phyloP scores from a whole-genome alignment of 345 rosid genomes.

The Erucastrum elatum region DNA sequence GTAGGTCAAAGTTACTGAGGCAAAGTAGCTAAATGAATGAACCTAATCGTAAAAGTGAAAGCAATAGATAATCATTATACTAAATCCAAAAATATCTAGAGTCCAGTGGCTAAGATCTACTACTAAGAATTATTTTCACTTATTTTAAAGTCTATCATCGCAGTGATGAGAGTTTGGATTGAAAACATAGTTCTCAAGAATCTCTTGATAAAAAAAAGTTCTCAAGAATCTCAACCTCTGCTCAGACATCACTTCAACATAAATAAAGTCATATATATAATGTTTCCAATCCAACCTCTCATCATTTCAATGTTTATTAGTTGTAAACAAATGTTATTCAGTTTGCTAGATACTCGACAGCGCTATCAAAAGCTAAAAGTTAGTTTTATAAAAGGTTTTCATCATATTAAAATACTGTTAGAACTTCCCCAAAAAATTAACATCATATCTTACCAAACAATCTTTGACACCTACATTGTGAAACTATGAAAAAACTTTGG shows the following conservation, averaged over 20 bases:
- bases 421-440: conserved; percentile 10
- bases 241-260: too few species aligned
- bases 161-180: not conserved
- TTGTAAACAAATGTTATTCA: not conserved
- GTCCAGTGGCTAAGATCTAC: not conserved
- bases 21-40: not conserved
- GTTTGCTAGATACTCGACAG: not conserved
- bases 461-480: not conserved
- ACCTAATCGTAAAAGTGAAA: conserved; percentile 8
- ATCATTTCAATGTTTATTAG: not conserved
- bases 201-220: too few species aligned
- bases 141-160: not conserved
- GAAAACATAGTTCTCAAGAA: too few species aligned
- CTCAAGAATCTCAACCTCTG: too few species aligned
- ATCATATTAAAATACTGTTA: conserved; percentile 3
- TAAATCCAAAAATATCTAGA: not conserved
- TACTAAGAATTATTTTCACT: not conserved
- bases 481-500: not conserved
- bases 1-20: conserved; percentile 25
- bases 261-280: too few species aligned
- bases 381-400: not conserved
- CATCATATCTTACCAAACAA: conserved; percentile 31
- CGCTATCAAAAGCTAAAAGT: not conserved
- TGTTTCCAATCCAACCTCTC: not conserved
- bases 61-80: not conserved